Evolutionary conservation across 768 basidiomycete genomes (phyloP).

Genomic region (Termitomyces sp.): DNA sequence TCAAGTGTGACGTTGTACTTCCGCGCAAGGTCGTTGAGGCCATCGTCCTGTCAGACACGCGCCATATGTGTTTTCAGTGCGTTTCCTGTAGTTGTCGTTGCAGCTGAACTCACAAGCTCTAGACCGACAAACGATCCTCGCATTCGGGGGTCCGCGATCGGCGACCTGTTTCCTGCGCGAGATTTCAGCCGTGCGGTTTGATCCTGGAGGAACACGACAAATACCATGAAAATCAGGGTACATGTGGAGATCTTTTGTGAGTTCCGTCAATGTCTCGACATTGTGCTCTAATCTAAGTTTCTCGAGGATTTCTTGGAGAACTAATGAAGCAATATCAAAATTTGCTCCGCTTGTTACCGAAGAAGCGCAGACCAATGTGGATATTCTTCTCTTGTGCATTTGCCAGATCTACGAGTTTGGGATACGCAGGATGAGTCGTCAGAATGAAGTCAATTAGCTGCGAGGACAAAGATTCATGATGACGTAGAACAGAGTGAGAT

Average conservation of each 20-base stretch:
- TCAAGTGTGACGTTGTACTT: slow-evolving; percentile 91
- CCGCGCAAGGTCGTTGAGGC: slow-evolving; percentile 76
- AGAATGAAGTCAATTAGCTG: slow-evolving; percentile 93
- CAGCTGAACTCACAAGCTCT: slow-evolving; percentile 47
- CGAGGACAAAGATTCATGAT: background rate
- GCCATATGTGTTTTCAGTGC: background rate
- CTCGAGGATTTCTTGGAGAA: slow-evolving; percentile 73
- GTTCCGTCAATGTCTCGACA: slow-evolving; percentile 66
- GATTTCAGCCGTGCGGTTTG: background rate
- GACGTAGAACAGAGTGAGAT: background rate
- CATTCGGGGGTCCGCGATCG: slow-evolving; percentile 95
- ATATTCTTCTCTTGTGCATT: slow-evolving; percentile 56
- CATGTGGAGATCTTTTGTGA: slow-evolving; percentile 87
- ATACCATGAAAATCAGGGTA: slow-evolving; percentile 94
- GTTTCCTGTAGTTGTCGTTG: background rate
- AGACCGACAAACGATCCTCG: slow-evolving; percentile 88
- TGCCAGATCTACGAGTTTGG: slow-evolving; percentile 58
- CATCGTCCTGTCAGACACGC: slow-evolving; percentile 46
- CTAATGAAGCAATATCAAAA: slow-evolving; percentile 25
- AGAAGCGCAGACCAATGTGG: slow-evolving; percentile 40
- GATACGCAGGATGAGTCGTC: slow-evolving; percentile 84
- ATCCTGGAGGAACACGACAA: background rate
- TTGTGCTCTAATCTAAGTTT: slow-evolving; percentile 50
- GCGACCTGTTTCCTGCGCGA: slow-evolving; percentile 83
- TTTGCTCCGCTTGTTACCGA: background rate